phyloP scores from a whole-genome alignment of 106 monocot species.

The Platanthera zijinensis region DNA sequence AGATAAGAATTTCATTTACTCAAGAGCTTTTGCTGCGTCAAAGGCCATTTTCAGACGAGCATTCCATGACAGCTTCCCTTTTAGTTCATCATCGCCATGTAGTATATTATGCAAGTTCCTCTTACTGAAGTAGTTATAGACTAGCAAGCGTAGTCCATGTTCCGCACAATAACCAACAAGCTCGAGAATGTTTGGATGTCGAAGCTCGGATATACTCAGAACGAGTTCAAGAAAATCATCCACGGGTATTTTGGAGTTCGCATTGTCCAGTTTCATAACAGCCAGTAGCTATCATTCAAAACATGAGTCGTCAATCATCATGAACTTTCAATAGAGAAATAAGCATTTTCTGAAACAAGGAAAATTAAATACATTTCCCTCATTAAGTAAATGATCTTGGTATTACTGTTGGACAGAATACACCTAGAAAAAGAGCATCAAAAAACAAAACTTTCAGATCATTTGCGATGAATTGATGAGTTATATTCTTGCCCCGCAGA shows the following conservation, averaged over 20 bases:
- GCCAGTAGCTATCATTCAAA: slow-evolving; percentile 51
- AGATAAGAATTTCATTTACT: slow-evolving; percentile 42
- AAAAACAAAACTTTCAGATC: not conserved
- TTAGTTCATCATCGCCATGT: slow-evolving; percentile 59
- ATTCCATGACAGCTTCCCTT: slow-evolving; percentile 68
- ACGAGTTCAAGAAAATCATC: slow-evolving; percentile 79
- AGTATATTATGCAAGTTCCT: slow-evolving; percentile 71
- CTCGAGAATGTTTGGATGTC: slow-evolving; percentile 73
- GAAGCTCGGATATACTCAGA: slow-evolving; percentile 55
- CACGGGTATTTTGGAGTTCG: slow-evolving; percentile 49
- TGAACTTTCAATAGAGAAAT: not conserved
- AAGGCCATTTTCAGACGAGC: slow-evolving; percentile 70
- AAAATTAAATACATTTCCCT: not conserved
- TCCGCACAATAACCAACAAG: slow-evolving; percentile 97
- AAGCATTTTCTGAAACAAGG: not conserved
- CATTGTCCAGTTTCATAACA: slow-evolving; percentile 82
- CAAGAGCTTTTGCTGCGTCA: slow-evolving; percentile 86
- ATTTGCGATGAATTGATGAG: too few species aligned
- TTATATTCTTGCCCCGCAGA: not conserved
- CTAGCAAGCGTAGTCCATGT: slow-evolving; percentile 71
- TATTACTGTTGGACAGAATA: not conserved
- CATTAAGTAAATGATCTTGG: not conserved
- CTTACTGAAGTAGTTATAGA: slow-evolving; percentile 72
- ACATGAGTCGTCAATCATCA: not conserved
- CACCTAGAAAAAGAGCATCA: not conserved